Conservation (phyloP, 495 filamentous ascomycete genomes). For the Ascodesmis nigricans region DNA sequence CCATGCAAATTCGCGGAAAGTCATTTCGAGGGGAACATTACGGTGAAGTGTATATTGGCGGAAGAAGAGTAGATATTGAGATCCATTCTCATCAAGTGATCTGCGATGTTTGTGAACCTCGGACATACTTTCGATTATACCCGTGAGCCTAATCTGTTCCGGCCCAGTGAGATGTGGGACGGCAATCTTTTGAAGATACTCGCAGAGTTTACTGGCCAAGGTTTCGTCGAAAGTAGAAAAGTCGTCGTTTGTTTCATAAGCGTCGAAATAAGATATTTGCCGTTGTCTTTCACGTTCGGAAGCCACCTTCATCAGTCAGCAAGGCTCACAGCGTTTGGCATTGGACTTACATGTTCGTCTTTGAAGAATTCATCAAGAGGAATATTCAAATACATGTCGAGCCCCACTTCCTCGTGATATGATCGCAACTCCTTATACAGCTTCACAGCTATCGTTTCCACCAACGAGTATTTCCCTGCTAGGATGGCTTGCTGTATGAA, state of each 20-base stretch:
- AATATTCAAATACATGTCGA: conserved; percentile 64
- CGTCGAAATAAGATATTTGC: conserved; percentile 32
- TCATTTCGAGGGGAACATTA: conserved; percentile 40
- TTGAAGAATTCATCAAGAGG: conserved; percentile 39
- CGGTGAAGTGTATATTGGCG: conserved; percentile 52
- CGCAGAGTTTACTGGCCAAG: conserved; percentile 47
- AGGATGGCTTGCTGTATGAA: conserved; percentile 77
- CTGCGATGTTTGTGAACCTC: conserved; percentile 72
- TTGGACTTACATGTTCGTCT: too few relatives aligned
- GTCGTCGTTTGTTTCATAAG: conserved; percentile 13
- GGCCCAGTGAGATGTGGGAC: conserved; percentile 69
- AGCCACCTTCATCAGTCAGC: conserved; percentile 16
- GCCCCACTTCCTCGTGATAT: conserved; percentile 54
- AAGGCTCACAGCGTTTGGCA: too few relatives aligned
- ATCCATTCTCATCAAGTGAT: conserved; percentile 81
- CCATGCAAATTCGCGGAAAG: conserved; percentile 90
- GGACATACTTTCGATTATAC: conserved; percentile 73
- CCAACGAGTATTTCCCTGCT: conserved; percentile 49
- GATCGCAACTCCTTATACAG: conserved; percentile 66
- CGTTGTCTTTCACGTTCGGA: conserved; percentile 28
- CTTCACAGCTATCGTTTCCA: conserved; percentile 49
- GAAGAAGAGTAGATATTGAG: conserved; percentile 79
- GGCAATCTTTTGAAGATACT: conserved; percentile 48
- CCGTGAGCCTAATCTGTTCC: conserved; percentile 71
- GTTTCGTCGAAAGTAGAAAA: conserved; percentile 42